A percentile compares a stretch with the other conserved stretches of the same genome.
Conservation (phyloP, 768 basidiomycete genomes). For the Hericium erinaceus region DNA sequence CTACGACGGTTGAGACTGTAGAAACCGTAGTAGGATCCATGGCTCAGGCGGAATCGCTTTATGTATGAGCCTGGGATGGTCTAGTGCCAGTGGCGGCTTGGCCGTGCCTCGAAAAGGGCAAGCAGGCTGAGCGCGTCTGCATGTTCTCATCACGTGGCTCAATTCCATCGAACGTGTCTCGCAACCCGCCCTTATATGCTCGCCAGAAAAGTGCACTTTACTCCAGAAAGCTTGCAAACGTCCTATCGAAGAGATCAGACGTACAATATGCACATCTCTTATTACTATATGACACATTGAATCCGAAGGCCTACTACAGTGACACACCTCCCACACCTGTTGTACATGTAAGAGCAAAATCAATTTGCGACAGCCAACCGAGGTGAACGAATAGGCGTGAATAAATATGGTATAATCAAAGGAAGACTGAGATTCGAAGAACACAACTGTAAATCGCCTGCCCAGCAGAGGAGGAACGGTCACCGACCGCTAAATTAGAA, state of each 20-base stretch:
- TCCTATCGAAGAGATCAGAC: no score
- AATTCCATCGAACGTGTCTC: neutral
- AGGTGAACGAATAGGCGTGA: neutral
- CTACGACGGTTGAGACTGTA: neutral
- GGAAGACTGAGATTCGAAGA: neutral
- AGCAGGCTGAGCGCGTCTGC: neutral
- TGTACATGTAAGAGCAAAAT: neutral
- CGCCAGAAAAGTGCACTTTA: no score
- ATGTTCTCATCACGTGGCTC: neutral
- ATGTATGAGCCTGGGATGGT: no score
- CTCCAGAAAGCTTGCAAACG: no score
- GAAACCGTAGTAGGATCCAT: no score
- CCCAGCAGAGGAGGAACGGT: neutral
- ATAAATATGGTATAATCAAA: neutral
- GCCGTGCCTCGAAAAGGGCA: no score
- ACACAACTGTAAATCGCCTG: neutral
- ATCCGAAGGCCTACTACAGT: no score
- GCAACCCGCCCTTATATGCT: neutral
- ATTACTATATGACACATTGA: no score
- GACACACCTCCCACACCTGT: neutral
- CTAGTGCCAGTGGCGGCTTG: no score
- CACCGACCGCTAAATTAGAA: slow-evolving; percentile 25
- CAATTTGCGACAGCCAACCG: neutral
- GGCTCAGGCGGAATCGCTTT: no score
- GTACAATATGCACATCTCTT: no score